Evolutionary conservation across 176 grass and related monocot species (phyloP).

Genomic region (Pontederia paniculata): DNA sequence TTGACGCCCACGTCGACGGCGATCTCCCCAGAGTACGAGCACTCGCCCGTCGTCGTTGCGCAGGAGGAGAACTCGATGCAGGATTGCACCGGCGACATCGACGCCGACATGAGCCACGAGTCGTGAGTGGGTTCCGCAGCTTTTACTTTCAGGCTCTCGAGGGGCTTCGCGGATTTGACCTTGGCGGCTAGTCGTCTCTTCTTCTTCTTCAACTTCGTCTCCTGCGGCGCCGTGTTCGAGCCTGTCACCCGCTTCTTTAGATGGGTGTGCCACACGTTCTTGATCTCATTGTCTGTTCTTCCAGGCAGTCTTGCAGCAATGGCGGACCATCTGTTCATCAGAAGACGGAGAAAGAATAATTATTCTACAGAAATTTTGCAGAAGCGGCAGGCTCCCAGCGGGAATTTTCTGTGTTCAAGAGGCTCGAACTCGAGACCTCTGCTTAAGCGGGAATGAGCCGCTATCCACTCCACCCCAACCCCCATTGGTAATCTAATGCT

Average conservation of each 20-base stretch:
- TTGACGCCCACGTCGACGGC: not conserved
- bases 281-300: slow-evolving; percentile 18
- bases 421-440: too few species aligned
- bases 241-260: slow-evolving; percentile 3
- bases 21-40: not conserved
- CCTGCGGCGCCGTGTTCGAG: not conserved
- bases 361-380: too few species aligned
- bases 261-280: slow-evolving; percentile 20
- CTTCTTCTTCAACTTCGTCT: not conserved
- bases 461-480: too few species aligned
- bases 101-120: not conserved
- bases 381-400: too few species aligned
- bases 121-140: too few species aligned
- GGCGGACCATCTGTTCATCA: slow-evolving; percentile 1
- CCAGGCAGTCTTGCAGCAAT: slow-evolving; percentile 4
- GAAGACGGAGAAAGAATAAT: not conserved
- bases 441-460: too few species aligned
- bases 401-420: too few species aligned
- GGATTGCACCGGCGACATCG: not conserved
- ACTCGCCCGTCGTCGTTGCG: not conserved
- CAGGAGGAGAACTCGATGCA: slow-evolving; percentile 1
- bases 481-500: too few species aligned
- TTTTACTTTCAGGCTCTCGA: too few species aligned
- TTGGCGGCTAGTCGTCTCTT: too few species aligned
- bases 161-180: too few species aligned